Percentiles rank a stretch among this genome's conserved stretches.
phyloP scores from a whole-genome alignment of 148 eudicot species.

The Cornus suecica region DNA sequence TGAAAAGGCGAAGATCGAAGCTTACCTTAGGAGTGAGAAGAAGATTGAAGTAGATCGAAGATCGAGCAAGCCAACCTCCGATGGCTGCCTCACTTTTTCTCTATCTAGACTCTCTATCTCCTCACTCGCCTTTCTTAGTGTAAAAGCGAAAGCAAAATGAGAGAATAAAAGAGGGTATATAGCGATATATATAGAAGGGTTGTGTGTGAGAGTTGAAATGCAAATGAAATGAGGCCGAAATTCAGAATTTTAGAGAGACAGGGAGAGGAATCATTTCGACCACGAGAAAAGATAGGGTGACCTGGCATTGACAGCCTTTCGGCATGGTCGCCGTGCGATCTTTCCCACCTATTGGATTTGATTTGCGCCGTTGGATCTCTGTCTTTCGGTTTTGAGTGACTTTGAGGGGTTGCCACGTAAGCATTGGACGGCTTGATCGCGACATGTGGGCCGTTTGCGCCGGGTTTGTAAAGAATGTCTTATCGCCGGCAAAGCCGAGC shows the following conservation, averaged over 20 bases:
- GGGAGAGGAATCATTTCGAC: slow-evolving; percentile 16
- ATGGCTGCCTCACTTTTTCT: not conserved
- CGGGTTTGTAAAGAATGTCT: not conserved
- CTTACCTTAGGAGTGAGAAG: not conserved
- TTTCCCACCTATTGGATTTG: not conserved
- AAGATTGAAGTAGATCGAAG: slow-evolving; percentile 7
- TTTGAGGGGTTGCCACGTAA: slow-evolving; percentile 2
- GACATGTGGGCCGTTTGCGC: not conserved
- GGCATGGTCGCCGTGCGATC: slow-evolving; percentile 15
- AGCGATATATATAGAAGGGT: not conserved
- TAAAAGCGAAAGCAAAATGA: slow-evolving; percentile 2
- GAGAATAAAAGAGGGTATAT: not conserved
- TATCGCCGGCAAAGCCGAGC: not conserved
- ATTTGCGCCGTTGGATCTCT: slow-evolving; percentile 13
- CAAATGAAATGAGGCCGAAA: slow-evolving; percentile 18
- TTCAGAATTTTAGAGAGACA: not conserved
- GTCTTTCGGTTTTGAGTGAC: not conserved
- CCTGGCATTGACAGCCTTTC: slow-evolving; percentile 25
- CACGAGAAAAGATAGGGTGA: slow-evolving; percentile 31
- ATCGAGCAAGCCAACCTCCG: not conserved
- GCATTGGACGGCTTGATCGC: not conserved
- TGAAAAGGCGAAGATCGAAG: not conserved
- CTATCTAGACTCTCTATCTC: slow-evolving; percentile 11
- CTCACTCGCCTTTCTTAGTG: not conserved
- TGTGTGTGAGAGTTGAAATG: slow-evolving; percentile 6